Base-by-base conservation (phyloP, 2,329 filamentous ascomycete genomes). In the Canariomyces notabilis region DNA sequence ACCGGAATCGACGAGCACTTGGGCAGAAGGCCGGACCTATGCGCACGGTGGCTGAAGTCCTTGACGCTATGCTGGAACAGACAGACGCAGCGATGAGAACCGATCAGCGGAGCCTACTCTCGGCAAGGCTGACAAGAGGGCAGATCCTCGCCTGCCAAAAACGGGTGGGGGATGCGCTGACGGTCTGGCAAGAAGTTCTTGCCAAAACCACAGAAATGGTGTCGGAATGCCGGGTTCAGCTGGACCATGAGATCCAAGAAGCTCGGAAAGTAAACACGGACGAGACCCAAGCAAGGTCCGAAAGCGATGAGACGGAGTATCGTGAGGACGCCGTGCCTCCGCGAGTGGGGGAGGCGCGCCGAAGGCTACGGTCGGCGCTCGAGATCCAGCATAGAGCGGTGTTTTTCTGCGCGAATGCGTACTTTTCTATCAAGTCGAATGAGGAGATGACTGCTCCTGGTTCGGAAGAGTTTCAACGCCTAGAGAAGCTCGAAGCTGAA, bases 1-100 rank as follows among this genome's bases (percentile, higher is more conserved):
- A 75, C 8, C 77, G 77, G 23, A 85, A 84, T 54, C 74, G 83
- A 12, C 77, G 76, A 51, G 76, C 78, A 0, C 66, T 87, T 5
- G 83, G 83, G 1, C 74, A 77, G 36, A 79, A 74, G 39, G 74
- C 73, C 43, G 82, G 79, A 0, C 83, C 87, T 0, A 73, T 96
- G 53, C 77, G 87, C 11, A 94, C 90, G 0, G 84, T 95, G 2
- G 79, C 83, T 15, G 87, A 97, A 64, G 91, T 97, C 1, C 71
- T 98, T 9, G 83, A 89, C 53, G 82, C 84, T 4, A 96, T 98
- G 91, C 84, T 96, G 48, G 89, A 95, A 45, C 83, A 91, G 59
- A 89, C 85, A 35, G 86, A 91, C 47, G 71, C 71, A 5, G 62
- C 68, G 1, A 77, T 91, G 46, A 78, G 83, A 42, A 67, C 75